Conservation (phyloP, 768 basidiomycete genomes). For the Leucosporidium creatinivorum region DNA sequence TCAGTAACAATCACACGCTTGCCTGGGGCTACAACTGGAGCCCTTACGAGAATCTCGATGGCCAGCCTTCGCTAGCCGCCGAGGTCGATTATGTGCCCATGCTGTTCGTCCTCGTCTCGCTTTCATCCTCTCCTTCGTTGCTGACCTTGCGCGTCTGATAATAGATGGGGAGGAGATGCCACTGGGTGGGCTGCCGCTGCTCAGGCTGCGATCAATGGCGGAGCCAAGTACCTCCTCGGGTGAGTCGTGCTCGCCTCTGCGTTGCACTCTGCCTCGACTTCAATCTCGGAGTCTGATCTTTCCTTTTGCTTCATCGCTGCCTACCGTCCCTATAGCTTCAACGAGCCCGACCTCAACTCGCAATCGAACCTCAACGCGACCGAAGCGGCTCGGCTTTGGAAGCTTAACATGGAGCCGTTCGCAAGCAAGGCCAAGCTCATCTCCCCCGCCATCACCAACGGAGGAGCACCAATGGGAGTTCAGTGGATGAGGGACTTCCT, state of each 20-base stretch:
- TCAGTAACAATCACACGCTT: background rate
- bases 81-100: slow-evolving; percentile 29
- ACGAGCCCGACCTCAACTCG: slow-evolving; percentile 22
- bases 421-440: slow-evolving; percentile 19
- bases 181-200: slow-evolving; percentile 15
- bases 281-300: too few species aligned
- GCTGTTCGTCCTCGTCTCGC: slow-evolving; percentile 12
- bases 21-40: slow-evolving; percentile 30
- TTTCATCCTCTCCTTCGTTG: too few species aligned
- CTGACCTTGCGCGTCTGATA: too few species aligned
- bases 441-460: slow-evolving; percentile 29
- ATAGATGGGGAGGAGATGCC: slow-evolving; percentile 4
- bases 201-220: slow-evolving; percentile 12
- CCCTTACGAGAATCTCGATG: background rate
- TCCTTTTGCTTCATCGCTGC: too few species aligned
- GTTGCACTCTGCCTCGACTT: too few species aligned
- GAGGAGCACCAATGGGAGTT: slow-evolving; percentile 1
- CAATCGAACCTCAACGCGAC: slow-evolving; percentile 25
- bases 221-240: slow-evolving; percentile 21
- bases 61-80: background rate
- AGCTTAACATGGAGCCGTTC: slow-evolving; percentile 29
- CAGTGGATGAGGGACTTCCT: slow-evolving; percentile 10
- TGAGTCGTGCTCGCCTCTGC: too few species aligned
- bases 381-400: slow-evolving; percentile 10
- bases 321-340: background rate